Evolutionary conservation across 2,329 filamentous ascomycete species (phyloP).

Genomic region (Hirsutella thompsonii): DNA sequence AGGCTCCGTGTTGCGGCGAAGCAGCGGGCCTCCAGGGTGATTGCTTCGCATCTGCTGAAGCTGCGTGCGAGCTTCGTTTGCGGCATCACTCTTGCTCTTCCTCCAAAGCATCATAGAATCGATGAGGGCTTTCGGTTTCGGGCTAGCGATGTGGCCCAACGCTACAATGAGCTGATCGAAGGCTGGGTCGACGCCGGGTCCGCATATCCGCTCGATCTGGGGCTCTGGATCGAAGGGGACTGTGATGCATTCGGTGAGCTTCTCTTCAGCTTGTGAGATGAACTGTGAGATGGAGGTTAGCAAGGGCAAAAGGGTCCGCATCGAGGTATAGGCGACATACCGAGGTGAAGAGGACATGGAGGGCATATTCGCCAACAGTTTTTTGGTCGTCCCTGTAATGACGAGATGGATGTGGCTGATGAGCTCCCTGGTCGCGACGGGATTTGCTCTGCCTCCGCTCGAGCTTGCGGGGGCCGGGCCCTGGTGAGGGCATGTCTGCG

Average conservation of each 20-base stretch:
- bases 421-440: slow-evolving; percentile 59
- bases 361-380: slow-evolving; percentile 93
- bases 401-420: slow-evolving; percentile 64
- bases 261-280: slow-evolving; percentile 91
- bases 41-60: slow-evolving; percentile 38
- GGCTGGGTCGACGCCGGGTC: slow-evolving; percentile 70
- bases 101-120: slow-evolving; percentile 98
- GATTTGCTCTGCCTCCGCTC: slow-evolving; percentile 54
- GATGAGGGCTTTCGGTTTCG: slow-evolving; percentile 88
- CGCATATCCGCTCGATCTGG: slow-evolving; percentile 80
- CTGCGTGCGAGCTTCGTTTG: slow-evolving; percentile 51
- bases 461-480: slow-evolving; percentile 35
- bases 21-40: slow-evolving; percentile 34
- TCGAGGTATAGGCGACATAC: slow-evolving; percentile 29
- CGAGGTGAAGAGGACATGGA: slow-evolving; percentile 92
- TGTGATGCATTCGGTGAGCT: slow-evolving; percentile 79
- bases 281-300: slow-evolving; percentile 41
- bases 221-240: slow-evolving; percentile 70
- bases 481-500: slow-evolving; percentile 29
- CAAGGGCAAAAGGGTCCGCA: background rate
- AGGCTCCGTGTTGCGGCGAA: slow-evolving; percentile 66
- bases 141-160: slow-evolving; percentile 84
- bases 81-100: slow-evolving; percentile 86
- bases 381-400: slow-evolving; percentile 66
- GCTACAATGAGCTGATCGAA: slow-evolving; percentile 94